Evolutionary conservation across 129 eudicot species (phyloP).

Genomic region (Saposhnikovia divaricata): DNA sequence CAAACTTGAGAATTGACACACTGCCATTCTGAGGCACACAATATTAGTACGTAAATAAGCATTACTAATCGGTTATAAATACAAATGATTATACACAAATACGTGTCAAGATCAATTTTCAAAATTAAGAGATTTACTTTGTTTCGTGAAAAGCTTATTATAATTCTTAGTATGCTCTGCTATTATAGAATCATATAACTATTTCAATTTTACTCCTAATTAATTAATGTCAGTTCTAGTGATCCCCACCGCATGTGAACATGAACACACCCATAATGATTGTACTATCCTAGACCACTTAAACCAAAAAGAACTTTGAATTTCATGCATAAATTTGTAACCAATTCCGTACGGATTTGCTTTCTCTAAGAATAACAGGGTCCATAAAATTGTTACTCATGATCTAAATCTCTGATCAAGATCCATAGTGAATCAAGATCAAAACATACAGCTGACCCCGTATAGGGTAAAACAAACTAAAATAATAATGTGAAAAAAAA

Average conservation of each 20-base stretch:
- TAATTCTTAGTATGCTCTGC: background rate
- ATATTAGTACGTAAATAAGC: background rate
- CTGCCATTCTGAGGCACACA: constrained; percentile 65
- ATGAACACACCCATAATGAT: background rate
- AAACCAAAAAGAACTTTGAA: background rate
- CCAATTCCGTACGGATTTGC: background rate
- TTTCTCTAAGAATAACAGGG: background rate
- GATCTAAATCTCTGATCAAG: background rate
- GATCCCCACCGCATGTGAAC: background rate
- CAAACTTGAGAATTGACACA: constrained; percentile 76
- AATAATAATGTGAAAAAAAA: background rate
- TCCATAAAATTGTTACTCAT: background rate
- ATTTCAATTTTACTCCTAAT: background rate
- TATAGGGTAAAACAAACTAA: background rate
- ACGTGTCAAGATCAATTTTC: background rate
- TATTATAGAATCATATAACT: background rate
- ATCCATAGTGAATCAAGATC: background rate
- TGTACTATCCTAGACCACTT: background rate
- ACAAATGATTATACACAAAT: background rate
- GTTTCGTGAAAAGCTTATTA: background rate
- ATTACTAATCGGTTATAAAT: background rate
- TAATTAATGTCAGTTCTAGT: background rate
- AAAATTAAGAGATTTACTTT: background rate
- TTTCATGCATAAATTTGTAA: background rate
- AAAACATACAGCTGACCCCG: background rate